These are phyloP conservation scores for Yamadazyma scolyti DNA, from an alignment of 805 yeast species.

Conservation along the genomic window DNA sequence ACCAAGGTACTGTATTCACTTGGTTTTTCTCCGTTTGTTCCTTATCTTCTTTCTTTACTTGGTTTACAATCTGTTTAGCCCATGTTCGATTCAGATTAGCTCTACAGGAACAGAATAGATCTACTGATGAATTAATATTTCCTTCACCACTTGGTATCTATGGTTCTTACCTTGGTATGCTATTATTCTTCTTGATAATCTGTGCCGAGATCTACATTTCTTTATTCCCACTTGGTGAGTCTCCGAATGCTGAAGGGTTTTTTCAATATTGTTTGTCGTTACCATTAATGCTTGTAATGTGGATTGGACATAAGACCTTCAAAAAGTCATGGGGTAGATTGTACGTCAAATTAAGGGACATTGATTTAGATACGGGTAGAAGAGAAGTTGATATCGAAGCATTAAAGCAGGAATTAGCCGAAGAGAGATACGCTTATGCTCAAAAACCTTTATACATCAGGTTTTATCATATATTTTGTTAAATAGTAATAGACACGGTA, in stretches of 20 bases:
- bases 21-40: conserved; percentile 42
- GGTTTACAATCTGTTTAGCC: conserved; percentile 37
- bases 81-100: conserved; percentile 42
- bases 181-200: conserved; percentile 29
- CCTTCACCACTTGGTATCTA: conserved; percentile 31
- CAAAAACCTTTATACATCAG: conserved; percentile 23
- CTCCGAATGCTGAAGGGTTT: conserved; percentile 33
- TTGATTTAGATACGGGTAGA: conserved; percentile 45
- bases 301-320: conserved; percentile 38
- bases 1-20: conserved; percentile 32
- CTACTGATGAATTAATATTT: conserved; percentile 34
- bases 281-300: conserved; percentile 42
- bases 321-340: conserved; percentile 25
- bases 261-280: conserved; percentile 52
- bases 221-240: conserved; percentile 30
- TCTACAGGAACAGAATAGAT: conserved; percentile 30
- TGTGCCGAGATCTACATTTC: conserved; percentile 38
- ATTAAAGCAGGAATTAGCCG: conserved; percentile 40
- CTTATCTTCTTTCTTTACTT: conserved; percentile 39
- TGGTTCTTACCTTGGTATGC: conserved; percentile 33
- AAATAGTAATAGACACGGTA: not conserved
- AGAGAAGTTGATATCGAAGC: conserved; percentile 32
- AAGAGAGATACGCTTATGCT: conserved; percentile 26
- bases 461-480: conserved; percentile 10
- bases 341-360: conserved; percentile 28